These are phyloP conservation scores for Obelidium mucronatum DNA, from an alignment of 192 early-diverging fungal genomes.

Conservation along the genomic window DNA sequence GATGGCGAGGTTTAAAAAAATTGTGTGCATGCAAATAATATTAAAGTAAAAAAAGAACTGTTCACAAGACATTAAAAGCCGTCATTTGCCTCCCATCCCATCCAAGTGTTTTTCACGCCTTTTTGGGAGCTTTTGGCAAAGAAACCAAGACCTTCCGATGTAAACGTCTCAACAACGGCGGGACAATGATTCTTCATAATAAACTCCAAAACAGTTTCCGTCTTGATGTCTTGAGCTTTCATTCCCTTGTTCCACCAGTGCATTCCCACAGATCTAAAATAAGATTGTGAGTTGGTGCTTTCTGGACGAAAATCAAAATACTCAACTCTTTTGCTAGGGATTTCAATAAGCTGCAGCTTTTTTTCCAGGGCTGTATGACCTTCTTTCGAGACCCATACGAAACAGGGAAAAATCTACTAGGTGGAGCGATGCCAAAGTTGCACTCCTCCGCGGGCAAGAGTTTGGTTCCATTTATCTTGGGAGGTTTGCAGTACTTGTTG, in stretches of 20 bases:
- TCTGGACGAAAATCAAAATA: too few species aligned
- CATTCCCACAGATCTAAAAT: constrained; percentile 4
- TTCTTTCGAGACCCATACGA: background rate
- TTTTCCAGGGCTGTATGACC: background rate
- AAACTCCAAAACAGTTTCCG: background rate
- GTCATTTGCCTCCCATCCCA: too few species aligned
- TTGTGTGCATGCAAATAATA: background rate
- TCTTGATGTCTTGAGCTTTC: background rate
- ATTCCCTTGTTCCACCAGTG: background rate
- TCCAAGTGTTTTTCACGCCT: too few species aligned
- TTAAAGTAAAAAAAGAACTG: too few species aligned
- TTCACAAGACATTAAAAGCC: too few species aligned
- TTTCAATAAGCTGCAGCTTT: constrained; percentile 15
- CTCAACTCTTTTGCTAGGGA: background rate
- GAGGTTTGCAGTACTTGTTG: background rate
- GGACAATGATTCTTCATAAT: constrained; percentile 17
- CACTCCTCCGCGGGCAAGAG: background rate
- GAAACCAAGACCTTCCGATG: too few species aligned
- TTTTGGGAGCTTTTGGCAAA: too few species aligned
- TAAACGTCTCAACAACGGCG: background rate
- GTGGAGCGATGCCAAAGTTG: background rate
- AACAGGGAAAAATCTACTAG: constrained; percentile 19
- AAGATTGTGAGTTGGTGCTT: background rate
- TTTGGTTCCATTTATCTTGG: background rate
- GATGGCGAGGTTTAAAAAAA: background rate